Evolutionary conservation across 192 early-diverging fungal species (phyloP), one percentile per base, ranked within the genome.

Genomic region (Coemansia sp.): DNA sequence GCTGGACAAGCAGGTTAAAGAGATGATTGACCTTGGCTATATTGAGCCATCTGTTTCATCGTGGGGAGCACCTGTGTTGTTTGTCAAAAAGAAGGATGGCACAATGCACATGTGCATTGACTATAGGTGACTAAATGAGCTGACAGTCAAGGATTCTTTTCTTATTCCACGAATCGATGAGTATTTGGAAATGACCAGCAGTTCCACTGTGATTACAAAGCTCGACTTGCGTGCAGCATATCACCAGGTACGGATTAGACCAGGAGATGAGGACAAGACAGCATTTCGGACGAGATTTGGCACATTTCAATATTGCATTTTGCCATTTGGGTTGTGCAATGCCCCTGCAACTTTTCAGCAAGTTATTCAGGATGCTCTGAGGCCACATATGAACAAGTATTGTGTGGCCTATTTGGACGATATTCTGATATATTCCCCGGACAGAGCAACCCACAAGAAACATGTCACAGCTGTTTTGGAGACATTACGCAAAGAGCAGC

Each of bases 321-420:
- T n/a, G n/a, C n/a, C n/a, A n/a, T n/a, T n/a, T n/a, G n/a, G n/a
- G n/a, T n/a, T n/a, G n/a, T n/a, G n/a, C 17, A 89, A 88, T 63
- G 84, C 82, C 0, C 85, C 87, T 0, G 85, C 79, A 0, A 72
- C 81, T 0, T 90, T 92, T 67, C 79, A 84, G 62, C 56, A 61
- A 0, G 47, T 83, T 1, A 84, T 87, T 15, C 83, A 54, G 15
- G 29, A 32, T 32, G 29, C 29, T 19, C 52, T 54, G 21, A 24
- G 8, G 2, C 52, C 25, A 24, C 52, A 54, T 5, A 58, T 85
- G 2, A 77, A 83, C 22, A 70, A 75, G 35, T 54, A 27, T 63
- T 43, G 63, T 70, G 27, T 60, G 5, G 62, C 62, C 0, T 63
- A 63, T 19, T 14, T 62, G 6, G 60, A 62, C 7, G 49, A 62